A percentile compares a stretch with the other conserved stretches of the same genome.
These are phyloP conservation scores for Albugo candida DNA, from an alignment of 352 stramenopile species.

Conservation along the genomic window DNA sequence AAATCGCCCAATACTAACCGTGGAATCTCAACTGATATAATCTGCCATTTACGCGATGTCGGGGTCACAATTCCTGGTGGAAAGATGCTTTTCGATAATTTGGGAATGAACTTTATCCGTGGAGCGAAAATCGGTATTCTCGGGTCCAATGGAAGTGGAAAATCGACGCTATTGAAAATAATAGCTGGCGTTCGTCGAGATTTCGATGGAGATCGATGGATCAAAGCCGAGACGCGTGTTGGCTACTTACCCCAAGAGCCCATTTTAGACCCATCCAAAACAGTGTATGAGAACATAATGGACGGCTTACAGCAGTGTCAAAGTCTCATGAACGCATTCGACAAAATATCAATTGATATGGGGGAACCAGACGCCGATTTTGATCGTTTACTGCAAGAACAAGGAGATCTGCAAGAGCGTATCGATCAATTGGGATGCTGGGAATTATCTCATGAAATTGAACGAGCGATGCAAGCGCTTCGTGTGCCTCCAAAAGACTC, in stretches of 20 bases:
- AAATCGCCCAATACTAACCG: conserved; percentile 30
- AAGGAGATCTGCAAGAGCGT: conserved; percentile 69
- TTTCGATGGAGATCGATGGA: conserved; percentile 77
- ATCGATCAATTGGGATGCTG: conserved; percentile 76
- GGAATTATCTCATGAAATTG: conserved; percentile 61
- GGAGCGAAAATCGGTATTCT: conserved; percentile 93
- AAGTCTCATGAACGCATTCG: conserved; percentile 56
- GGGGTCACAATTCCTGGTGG: conserved; percentile 56
- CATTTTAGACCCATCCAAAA: conserved; percentile 63
- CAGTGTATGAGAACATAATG: conserved; percentile 83
- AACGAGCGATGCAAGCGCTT: conserved; percentile 65
- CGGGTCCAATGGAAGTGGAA: conserved; percentile 88
- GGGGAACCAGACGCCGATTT: conserved; percentile 81
- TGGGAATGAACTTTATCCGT: conserved; percentile 58
- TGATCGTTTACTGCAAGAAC: conserved; percentile 62
- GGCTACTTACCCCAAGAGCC: conserved; percentile 79
- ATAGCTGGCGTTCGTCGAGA: conserved; percentile 80
- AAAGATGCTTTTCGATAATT: conserved; percentile 70
- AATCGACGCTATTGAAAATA: conserved; percentile 93
- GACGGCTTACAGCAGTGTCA: conserved; percentile 72
- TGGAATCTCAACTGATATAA: conserved; percentile 63
- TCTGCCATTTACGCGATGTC: conserved; percentile 56
- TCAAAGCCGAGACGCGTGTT: conserved; percentile 68
- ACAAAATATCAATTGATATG: conserved; percentile 77
- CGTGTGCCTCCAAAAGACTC: conserved; percentile 45